These are phyloP conservation scores for Perkinsus chesapeaki DNA, from an alignment of 169 alveolate genomes.

Conservation along the genomic window DNA sequence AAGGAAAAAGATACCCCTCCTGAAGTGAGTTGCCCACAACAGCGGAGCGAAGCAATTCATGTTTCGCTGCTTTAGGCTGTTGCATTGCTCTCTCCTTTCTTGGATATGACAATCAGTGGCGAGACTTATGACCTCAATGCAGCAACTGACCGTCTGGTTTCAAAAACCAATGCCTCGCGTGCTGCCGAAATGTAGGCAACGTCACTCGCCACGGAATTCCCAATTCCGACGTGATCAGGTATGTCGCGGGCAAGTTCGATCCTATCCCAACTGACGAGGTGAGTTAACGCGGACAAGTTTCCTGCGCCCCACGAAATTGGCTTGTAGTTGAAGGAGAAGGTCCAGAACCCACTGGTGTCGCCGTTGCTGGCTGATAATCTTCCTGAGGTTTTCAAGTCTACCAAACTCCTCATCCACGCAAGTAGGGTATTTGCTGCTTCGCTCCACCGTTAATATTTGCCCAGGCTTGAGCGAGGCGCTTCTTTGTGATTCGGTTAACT, in stretches of 20 bases:
- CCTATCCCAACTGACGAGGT: neutral
- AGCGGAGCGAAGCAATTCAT: neutral
- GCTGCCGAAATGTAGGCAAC: neutral
- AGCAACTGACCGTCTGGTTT: neutral
- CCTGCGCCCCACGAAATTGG: neutral
- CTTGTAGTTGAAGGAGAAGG: neutral
- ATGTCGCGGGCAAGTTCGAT: neutral
- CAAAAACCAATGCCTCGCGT: neutral
- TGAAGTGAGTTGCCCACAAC: neutral
- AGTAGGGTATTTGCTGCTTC: neutral
- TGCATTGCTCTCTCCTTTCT: neutral
- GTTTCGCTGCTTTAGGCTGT: neutral
- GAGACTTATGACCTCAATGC: neutral
- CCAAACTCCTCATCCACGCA: neutral
- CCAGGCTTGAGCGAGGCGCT: neutral
- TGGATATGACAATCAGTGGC: neutral
- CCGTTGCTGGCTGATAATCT: neutral
- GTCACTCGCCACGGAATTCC: neutral
- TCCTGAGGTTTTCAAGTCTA: neutral
- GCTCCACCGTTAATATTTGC: neutral
- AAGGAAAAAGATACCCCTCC: neutral
- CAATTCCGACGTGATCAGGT: neutral
- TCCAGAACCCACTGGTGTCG: neutral
- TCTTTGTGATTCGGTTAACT: neutral
- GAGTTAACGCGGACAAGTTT: neutral